Evolutionary conservation across 2,329 filamentous ascomycete species (phyloP).

Genomic region (Emergomyces orientalis): DNA sequence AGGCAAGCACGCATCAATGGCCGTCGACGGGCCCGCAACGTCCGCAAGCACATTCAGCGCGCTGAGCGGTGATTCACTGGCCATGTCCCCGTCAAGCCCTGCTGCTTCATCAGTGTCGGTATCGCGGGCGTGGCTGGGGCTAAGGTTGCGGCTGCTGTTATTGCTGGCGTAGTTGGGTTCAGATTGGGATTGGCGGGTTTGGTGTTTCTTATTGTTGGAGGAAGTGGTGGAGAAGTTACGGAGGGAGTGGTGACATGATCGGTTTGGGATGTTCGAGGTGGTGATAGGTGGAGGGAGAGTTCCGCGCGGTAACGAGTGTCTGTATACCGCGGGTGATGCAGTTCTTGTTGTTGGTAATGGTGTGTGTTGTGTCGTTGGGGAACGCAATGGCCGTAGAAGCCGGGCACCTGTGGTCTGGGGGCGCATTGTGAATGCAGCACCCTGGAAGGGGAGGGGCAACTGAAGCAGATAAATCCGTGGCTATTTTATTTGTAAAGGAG

Average conservation of each 20-base stretch:
- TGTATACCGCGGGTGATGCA: conserved; percentile 7
- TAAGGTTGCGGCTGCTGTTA: conserved; percentile 24
- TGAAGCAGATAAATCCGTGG: background rate
- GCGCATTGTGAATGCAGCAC: conserved; percentile 24
- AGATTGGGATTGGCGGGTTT: background rate
- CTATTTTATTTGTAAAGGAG: background rate
- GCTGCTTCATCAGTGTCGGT: background rate
- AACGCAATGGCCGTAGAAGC: conserved; percentile 35
- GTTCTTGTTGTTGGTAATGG: background rate
- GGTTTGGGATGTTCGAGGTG: conserved; percentile 3
- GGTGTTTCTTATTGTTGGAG: conserved; percentile 11
- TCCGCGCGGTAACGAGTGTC: conserved; percentile 10
- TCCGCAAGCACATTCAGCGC: conserved; percentile 70
- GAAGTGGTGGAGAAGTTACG: conserved; percentile 19
- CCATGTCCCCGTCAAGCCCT: background rate
- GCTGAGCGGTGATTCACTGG: conserved; percentile 51
- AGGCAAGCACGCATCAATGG: conserved; percentile 69
- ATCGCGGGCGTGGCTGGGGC: conserved; percentile 16
- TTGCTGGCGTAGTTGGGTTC: conserved; percentile 4
- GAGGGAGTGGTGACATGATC: conserved; percentile 9
- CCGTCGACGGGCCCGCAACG: conserved; percentile 66
- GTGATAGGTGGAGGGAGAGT: background rate
- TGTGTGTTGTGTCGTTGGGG: conserved; percentile 19
- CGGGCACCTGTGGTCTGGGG: conserved; percentile 30
- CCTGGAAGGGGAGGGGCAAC: background rate